Evolutionary conservation across 176 grass and related monocot species (phyloP), one percentile per base, ranked within the genome.

Genomic region (Elymus sibiricus): DNA sequence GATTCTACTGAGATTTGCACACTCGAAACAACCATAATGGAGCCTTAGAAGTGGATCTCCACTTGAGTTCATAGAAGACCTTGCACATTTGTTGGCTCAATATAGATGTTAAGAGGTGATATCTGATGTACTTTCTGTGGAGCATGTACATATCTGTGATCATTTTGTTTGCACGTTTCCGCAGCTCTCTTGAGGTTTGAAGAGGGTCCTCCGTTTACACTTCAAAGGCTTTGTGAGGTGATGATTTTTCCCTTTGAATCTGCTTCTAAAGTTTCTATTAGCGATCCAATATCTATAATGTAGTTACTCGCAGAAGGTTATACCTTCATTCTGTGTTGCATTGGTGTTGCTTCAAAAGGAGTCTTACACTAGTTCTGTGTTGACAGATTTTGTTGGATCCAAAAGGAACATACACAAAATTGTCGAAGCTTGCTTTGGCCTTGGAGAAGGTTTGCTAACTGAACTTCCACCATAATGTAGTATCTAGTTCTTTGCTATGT

Each of bases 161-260:
- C 55, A 75, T 16, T 81, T 51, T 92, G 12, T 69, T 80, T 74
- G 42, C 55, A 78, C 43, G 26, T 81, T 72, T 66, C 83, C 86
- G 66, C 86, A 99, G 97, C 91, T 21, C 90, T 94, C 12, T 49
- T 86, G 76, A 93, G 85, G 84, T 99, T 99, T 91, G 88, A 87
- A 79, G 94, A 99, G 78, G 94, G 97, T 46, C 97, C 97, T 85
- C 97, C 97, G 69, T 99, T 99, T 83, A 99, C 97, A 34, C 73
- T 99, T 53, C 94, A 99, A 90, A 99, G 97, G 80, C 82, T 99
- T 72, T 99, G 97, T 86, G 97, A 99, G 92, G 97, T 99, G 77
- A 79, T 60, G 62, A 80, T 11, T 70, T 83, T 56, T 62, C 61
- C 66, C 47, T 74, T 87, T 60, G 17, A 29, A 29, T 40, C 32